Base-by-base conservation (phyloP, 805 yeast species). In the Hermanozyma aechmeae region DNA sequence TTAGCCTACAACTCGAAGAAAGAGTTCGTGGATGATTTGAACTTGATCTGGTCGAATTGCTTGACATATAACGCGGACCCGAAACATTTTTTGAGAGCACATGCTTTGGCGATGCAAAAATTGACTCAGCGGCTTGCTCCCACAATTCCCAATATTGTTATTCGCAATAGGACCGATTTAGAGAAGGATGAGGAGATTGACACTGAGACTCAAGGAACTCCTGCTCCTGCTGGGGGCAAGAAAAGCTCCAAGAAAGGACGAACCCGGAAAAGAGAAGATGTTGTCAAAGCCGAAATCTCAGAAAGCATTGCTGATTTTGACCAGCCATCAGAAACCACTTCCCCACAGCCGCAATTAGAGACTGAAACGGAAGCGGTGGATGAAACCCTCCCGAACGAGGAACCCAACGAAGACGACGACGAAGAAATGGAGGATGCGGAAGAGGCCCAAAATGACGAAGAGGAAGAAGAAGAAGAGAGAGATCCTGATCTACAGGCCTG, bases 51-150 rank as follows among this genome's bases (percentile, higher is more conserved):
- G 98, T 75, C 76, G 37, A 92, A 92, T 53, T 92, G 99, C 51
- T 58, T 93, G 33, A 74, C 87, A 2, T 92, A 85, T 52, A 92
- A 92, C 52, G 79, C 96, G 0, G 97, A 92, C 46, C 97, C 98
- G 2, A 79, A 77, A 34, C 97, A 92, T 53, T 89, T 82, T 41
- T 52, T 92, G 25, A 65, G 99, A 27, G 82, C 76, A 0, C 96
- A 92, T 57, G 98, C 98, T 0, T 56, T 82, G 27, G 96, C 96
- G 2, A 93, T 92, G 98, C 94, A 86, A 43, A 85, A 85, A 55
- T 84, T 82, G 48, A 76, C 97, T 0, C 50, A 74, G 29, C 67
- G 76, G 26, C 62, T 92, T 29, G 68, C 75, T 5, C 95, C 95
- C 0, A 59, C 84, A 36, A 89, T 92, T 23, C 99, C 99, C 0